Evolutionary conservation across 768 basidiomycete genomes (phyloP).

Genomic region (Lenzites betulinus): DNA sequence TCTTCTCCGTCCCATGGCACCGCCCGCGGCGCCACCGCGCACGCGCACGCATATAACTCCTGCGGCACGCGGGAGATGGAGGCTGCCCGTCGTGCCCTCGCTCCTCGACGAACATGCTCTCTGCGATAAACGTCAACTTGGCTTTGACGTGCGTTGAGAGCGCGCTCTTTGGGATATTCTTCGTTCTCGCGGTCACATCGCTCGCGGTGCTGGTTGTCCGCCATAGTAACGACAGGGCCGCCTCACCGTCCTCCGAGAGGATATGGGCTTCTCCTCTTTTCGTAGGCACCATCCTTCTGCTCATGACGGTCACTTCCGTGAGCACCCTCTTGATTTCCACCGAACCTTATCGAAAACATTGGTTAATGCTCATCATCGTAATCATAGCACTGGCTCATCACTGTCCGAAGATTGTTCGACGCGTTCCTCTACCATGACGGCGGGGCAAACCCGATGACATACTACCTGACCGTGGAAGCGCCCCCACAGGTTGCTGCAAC

Average conservation of each 20-base stretch:
- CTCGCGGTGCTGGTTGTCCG: conserved; percentile 10
- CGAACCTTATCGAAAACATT: background rate
- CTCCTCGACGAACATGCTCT: conserved; percentile 1
- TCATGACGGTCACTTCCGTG: background rate
- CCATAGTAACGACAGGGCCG: background rate
- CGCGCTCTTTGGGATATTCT: conserved; percentile 4
- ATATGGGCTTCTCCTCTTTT: conserved; percentile 1
- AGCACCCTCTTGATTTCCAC: background rate
- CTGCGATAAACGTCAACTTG: conserved; percentile 7
- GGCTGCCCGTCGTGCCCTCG: background rate
- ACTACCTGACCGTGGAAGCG: conserved; percentile 3
- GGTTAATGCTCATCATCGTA: background rate
- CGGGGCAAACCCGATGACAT: background rate
- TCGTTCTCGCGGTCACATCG: conserved; percentile 9
- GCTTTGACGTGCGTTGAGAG: conserved; percentile 9
- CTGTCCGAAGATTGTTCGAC: conserved; percentile 11
- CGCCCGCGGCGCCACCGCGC: background rate
- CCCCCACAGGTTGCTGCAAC: conserved; percentile 3
- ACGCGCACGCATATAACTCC: background rate
- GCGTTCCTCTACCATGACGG: conserved; percentile 3
- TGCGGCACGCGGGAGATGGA: background rate
- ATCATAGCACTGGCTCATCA: conserved; percentile 10
- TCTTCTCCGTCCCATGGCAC: background rate
- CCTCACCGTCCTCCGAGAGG: background rate
- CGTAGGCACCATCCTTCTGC: background rate